These are phyloP conservation scores for Rhizopus arrhizus DNA, from an alignment of 371 early-diverging fungal genomes.

Conservation along the genomic window DNA sequence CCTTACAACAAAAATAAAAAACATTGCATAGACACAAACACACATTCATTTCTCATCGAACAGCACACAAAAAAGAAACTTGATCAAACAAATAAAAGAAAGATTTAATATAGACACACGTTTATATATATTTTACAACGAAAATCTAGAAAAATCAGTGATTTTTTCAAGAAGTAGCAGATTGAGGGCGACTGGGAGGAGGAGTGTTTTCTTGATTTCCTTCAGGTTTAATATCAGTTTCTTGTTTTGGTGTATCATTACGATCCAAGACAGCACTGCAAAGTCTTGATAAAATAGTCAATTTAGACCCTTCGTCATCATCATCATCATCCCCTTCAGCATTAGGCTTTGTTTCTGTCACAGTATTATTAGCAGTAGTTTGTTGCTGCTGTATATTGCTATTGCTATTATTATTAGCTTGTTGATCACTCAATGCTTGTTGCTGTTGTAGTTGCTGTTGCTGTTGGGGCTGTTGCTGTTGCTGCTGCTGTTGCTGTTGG, in stretches of 20 bases:
- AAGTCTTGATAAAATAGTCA: conserved; percentile 48
- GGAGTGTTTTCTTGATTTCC: conserved; percentile 32
- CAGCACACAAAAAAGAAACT: no score
- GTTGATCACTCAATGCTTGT: not conserved
- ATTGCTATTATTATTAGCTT: not conserved
- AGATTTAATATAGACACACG: not conserved
- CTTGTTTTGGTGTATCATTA: conserved; percentile 34
- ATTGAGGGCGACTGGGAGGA: conserved; percentile 33
- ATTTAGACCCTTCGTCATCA: conserved; percentile 52
- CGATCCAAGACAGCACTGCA: conserved; percentile 50
- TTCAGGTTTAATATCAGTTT: conserved; percentile 15
- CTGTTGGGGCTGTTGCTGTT: conserved; percentile 12
- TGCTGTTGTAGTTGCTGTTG: conserved; percentile 18
- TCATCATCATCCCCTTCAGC: conserved; percentile 25
- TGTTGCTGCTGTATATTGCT: conserved; percentile 17
- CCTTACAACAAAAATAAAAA: no score
- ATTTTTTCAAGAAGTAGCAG: conserved; percentile 2
- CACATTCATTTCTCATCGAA: no score
- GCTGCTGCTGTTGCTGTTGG: conserved; percentile 26
- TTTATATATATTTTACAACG: not conserved
- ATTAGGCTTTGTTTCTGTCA: conserved; percentile 2
- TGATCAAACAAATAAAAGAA: no score
- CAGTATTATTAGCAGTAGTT: conserved; percentile 7
- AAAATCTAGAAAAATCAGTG: no score
- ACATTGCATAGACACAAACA: no score